Conservation (phyloP, 1,139 yeast genomes). For the Scheffersomyces quercinus region DNA sequence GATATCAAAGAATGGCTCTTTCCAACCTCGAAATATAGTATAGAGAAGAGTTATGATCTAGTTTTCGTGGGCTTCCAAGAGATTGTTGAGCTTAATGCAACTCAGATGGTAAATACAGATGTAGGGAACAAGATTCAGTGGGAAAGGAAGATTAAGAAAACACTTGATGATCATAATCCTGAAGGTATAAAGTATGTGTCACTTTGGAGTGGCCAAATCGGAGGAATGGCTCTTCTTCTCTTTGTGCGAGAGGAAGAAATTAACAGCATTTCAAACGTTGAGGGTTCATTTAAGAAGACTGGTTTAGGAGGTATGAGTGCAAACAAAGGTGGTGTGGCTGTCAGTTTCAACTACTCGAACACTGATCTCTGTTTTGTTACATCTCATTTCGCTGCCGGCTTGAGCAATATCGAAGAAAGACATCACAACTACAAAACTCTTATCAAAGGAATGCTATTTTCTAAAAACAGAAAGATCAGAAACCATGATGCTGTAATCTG, state of each 20-base stretch:
- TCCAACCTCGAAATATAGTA: slow-evolving; percentile 32
- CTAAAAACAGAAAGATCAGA: slow-evolving; percentile 48
- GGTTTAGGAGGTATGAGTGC: slow-evolving; percentile 79
- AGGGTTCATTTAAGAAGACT: slow-evolving; percentile 82
- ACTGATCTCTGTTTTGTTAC: slow-evolving; percentile 32
- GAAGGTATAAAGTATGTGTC: slow-evolving; percentile 57
- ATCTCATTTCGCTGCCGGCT: slow-evolving; percentile 92
- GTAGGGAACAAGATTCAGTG: slow-evolving; percentile 69
- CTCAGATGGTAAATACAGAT: slow-evolving; percentile 84
- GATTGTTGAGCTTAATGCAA: slow-evolving; percentile 86
- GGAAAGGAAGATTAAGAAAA: slow-evolving; percentile 67
- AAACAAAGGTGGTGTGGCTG: slow-evolving; percentile 92
- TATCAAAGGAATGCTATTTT: slow-evolving; percentile 54
- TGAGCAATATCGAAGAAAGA: slow-evolving; percentile 72
- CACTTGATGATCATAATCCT: slow-evolving; percentile 47
- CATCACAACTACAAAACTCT: slow-evolving; percentile 72
- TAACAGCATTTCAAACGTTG: slow-evolving; percentile 59
- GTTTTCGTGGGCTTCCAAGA: slow-evolving; percentile 89
- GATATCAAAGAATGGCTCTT: slow-evolving; percentile 60
- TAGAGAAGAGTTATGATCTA: slow-evolving; percentile 54
- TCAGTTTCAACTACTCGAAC: slow-evolving; percentile 74
- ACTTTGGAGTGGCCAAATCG: slow-evolving; percentile 85
- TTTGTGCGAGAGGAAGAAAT: slow-evolving; percentile 31
- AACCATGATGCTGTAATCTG: slow-evolving; percentile 90
- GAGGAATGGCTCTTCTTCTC: slow-evolving; percentile 77